A percentile compares a stretch with the other conserved stretches of the same genome.
These are phyloP conservation scores for Vickermania spadyakhi DNA, from an alignment of 208 protist genomes.

Conservation along the genomic window DNA sequence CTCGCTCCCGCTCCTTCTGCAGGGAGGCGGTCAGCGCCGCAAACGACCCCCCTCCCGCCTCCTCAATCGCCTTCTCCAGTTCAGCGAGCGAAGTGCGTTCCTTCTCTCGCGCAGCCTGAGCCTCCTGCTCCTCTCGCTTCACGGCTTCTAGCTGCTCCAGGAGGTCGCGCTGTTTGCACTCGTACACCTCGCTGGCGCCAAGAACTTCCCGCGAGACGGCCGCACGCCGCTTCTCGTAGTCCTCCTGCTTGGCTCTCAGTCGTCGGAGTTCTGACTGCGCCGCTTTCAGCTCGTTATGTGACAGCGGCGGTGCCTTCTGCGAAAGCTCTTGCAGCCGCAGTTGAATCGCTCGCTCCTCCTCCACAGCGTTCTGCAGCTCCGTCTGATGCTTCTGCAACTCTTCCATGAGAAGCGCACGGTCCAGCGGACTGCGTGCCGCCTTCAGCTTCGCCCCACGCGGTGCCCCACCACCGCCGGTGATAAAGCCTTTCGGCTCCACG, in stretches of 20 bases:
- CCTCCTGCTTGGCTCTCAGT: constrained; percentile 34
- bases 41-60: constrained; percentile 57
- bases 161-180: constrained; percentile 13
- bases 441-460: constrained; percentile 80
- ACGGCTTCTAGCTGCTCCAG: constrained; percentile 21
- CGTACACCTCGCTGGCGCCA: constrained; percentile 15
- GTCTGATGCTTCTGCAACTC: constrained; percentile 63
- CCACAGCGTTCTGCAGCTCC: constrained; percentile 60
- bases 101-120: constrained; percentile 27
- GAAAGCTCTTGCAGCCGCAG: constrained; percentile 55
- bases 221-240: constrained; percentile 24
- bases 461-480: constrained; percentile 96
- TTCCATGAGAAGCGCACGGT: constrained; percentile 64
- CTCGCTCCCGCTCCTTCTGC: constrained; percentile 39
- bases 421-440: constrained; percentile 56
- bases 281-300: constrained; percentile 37
- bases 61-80: constrained; percentile 68
- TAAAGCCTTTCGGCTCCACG: constrained; percentile 96
- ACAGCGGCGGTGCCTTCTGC: constrained; percentile 39
- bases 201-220: constrained; percentile 24
- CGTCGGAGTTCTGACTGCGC: constrained; percentile 35
- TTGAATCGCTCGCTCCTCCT: constrained; percentile 57
- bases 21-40: constrained; percentile 50
- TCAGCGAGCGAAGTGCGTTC: constrained; percentile 38
- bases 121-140: constrained; percentile 20